Evolutionary conservation across 2,329 filamentous ascomycete species (phyloP).

Genomic region (Lecanicillium sp.): DNA sequence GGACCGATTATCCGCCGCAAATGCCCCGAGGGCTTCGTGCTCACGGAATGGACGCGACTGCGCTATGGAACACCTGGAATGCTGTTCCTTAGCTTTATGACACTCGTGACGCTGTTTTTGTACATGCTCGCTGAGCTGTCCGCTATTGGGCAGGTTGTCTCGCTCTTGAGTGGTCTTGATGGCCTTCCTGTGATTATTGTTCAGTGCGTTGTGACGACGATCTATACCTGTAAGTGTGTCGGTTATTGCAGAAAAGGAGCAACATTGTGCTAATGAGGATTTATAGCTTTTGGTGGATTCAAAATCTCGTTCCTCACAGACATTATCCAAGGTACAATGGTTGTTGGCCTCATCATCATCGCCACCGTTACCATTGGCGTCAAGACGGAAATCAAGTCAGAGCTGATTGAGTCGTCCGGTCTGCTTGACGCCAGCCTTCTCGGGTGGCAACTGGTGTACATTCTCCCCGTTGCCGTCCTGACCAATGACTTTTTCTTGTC

Average conservation of each 20-base stretch:
- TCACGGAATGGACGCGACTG: constrained; percentile 78
- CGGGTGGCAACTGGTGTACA: constrained; percentile 81
- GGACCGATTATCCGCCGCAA: constrained; percentile 71
- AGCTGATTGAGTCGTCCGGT: constrained; percentile 59
- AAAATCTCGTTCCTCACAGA: constrained; percentile 78
- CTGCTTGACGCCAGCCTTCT: constrained; percentile 61
- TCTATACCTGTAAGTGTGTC: constrained; percentile 62
- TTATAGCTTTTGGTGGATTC: constrained; percentile 69
- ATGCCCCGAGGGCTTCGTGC: constrained; percentile 74
- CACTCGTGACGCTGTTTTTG: constrained; percentile 71
- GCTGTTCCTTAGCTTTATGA: constrained; percentile 69
- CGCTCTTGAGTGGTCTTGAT: constrained; percentile 63
- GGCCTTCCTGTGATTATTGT: constrained; percentile 70
- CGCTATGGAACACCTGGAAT: constrained; percentile 63
- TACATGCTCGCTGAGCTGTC: constrained; percentile 85
- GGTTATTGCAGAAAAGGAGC: no score
- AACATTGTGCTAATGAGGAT: constrained; percentile 1
- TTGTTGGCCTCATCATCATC: constrained; percentile 65
- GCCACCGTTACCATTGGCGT: constrained; percentile 71
- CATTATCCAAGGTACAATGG: constrained; percentile 73
- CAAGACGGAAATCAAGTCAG: constrained; percentile 62
- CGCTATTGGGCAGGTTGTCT: constrained; percentile 71
- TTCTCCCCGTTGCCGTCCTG: constrained; percentile 69
- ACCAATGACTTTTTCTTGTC: constrained; percentile 86
- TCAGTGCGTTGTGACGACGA: constrained; percentile 67